Evolutionary conservation across 208 protist species (phyloP).

Genomic region (Trypanosoma mega): DNA sequence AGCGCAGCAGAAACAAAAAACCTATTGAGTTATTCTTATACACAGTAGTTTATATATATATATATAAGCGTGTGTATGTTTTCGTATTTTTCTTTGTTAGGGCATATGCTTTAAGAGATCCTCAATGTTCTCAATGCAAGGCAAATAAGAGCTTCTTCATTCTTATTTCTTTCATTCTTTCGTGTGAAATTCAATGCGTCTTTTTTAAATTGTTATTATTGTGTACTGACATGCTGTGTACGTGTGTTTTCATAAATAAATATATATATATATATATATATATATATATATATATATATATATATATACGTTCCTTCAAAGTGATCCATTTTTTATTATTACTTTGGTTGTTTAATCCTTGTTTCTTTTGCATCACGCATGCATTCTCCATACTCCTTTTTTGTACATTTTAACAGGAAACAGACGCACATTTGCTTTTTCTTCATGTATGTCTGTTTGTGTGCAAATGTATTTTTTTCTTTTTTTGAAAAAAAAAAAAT

Average conservation of each 20-base stretch:
- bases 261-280: constrained; percentile 21
- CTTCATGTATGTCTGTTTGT: neutral
- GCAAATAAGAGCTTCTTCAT: constrained; percentile 2
- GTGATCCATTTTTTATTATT: no score
- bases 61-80: no score
- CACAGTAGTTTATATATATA: no score
- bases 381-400: constrained; percentile 1
- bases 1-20: constrained; percentile 15
- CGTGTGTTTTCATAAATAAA: constrained; percentile 3
- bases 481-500: neutral
- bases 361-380: no score
- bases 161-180: no score
- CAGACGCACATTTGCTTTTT: neutral
- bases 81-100: no score
- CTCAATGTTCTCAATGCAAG: constrained; percentile 2
- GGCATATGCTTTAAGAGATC: neutral
- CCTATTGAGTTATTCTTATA: no score
- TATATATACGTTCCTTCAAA: constrained; percentile 14
- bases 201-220: neutral
- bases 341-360: no score
- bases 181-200: no score
- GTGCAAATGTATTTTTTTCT: constrained; percentile 2
- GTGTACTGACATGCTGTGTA: neutral
- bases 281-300: constrained; percentile 11
- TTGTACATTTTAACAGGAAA: constrained; percentile 1